Evolutionary conservation across 176 grass and related monocot genomes (phyloP).

Genomic region (Tuctoria greenei): DNA sequence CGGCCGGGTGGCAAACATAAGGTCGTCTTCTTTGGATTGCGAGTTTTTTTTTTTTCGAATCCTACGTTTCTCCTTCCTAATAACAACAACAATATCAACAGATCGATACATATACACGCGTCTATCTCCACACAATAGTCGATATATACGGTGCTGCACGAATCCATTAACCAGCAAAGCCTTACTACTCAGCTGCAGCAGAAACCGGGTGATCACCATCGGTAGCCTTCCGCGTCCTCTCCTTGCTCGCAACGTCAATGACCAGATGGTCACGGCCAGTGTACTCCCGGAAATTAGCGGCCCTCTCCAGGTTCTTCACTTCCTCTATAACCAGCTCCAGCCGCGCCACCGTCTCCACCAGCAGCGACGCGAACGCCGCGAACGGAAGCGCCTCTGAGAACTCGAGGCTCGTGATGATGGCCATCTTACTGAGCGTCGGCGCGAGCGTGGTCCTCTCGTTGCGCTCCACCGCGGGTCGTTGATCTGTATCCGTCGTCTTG

Average conservation of each 20-base stretch:
- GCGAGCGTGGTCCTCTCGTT: constrained; percentile 42
- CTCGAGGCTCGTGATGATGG: constrained; percentile 69
- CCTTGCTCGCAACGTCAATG: constrained; percentile 49
- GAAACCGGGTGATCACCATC: constrained; percentile 36
- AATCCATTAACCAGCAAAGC: constrained; percentile 9
- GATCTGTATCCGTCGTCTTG: neutral
- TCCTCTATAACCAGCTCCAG: constrained; percentile 89
- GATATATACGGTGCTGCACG: neutral
- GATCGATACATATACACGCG: neutral
- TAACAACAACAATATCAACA: neutral
- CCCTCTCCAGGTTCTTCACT: constrained; percentile 65
- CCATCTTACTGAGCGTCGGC: constrained; percentile 84
- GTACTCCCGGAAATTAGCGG: constrained; percentile 79
- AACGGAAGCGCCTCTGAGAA: constrained; percentile 90
- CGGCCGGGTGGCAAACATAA: too few relatives aligned
- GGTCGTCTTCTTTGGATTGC: too few relatives aligned
- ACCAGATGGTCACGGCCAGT: constrained; percentile 40
- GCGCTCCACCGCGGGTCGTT: constrained; percentile 21
- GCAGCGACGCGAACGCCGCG: constrained; percentile 79
- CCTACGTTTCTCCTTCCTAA: too few relatives aligned
- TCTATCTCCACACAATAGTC: neutral
- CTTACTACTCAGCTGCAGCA: constrained; percentile 34
- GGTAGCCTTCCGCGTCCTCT: constrained; percentile 33
- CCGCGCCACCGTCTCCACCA: constrained; percentile 92
- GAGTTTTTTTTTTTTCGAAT: too few relatives aligned